Evolutionary conservation across 1,284 basidiomycete species (phyloP), one percentile per base, ranked within the genome.

Genomic region (Megacollybia platyphylla): DNA sequence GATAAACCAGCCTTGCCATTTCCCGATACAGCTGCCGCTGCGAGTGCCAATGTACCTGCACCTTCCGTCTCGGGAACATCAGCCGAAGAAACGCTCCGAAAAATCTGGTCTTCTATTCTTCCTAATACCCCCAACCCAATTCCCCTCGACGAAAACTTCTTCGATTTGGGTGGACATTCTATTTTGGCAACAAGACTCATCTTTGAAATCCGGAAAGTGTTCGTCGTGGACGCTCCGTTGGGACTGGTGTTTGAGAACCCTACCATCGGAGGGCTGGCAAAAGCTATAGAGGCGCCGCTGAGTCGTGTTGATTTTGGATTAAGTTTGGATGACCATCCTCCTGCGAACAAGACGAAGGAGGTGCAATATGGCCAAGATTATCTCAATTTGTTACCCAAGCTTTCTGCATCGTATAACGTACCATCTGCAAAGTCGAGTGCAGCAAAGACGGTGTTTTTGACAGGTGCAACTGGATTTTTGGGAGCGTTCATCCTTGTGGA

Each of bases 1-100:
- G 96, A 99, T 70, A 98, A 98, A 61, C 94, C 96, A 0, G 89
- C 91, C 0, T 76, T 98, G 40, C 96, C 96, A 10, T 99, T 98
- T 84, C 96, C 96, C 1, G 96, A 99, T 62, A 98, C 96, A 1
- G 88, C 84, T 2, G 80, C 90, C 44, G 41, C 46, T 48, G 52
- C 51, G 8, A 47, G 55, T 13, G 52, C 51, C 18, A 48, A 57
- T 26, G 49, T 59, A 1, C 65, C 62, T 26, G 61, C 59, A 24
- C 67, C 71, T 24, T 79, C 72, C 1, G 66, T 85, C 0, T 94
- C 90, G 0, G 89, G 97, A 63, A 68, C 80, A 54, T 79, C 73
- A 1, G 6, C 10, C 15, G 15, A 11, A 11, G 15, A 34, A 6
- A 11, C 11, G 4, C 78, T 98, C 57, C 77, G 81, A 55, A 68